Evolutionary conservation across 371 early-diverging fungal species (phyloP).

Genomic region (Rhizopus stolonifer): DNA sequence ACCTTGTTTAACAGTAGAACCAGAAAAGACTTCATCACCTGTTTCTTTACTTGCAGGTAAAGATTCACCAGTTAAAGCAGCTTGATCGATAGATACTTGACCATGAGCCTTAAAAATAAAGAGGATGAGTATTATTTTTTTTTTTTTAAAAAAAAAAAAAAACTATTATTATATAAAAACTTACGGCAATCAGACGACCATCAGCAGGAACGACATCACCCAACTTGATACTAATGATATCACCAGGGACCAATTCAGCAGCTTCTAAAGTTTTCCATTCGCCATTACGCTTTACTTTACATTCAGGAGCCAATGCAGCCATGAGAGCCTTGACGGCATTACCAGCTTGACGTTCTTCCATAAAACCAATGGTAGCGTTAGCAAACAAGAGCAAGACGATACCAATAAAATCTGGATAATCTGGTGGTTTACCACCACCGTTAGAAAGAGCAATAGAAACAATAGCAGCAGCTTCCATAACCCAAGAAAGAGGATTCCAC

Average conservation of each 20-base stretch:
- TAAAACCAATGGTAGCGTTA: constrained; percentile 86
- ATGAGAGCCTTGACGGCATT: constrained; percentile 79
- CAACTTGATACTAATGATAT: constrained; percentile 71
- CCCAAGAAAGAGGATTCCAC: constrained; percentile 82
- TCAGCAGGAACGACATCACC: constrained; percentile 87
- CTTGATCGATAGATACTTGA: constrained; percentile 69
- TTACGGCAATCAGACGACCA: constrained; percentile 60
- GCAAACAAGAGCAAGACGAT: constrained; percentile 76
- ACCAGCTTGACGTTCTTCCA: constrained; percentile 83
- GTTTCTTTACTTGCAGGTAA: constrained; percentile 72
- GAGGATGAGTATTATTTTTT: too few relatives aligned
- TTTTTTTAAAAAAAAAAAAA: constrained; percentile 1
- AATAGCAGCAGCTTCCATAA: constrained; percentile 78
- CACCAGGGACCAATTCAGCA: constrained; percentile 69
- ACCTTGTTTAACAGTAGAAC: constrained; percentile 90
- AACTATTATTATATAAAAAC: background rate
- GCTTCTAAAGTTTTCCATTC: constrained; percentile 61
- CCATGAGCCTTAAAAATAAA: constrained; percentile 42
- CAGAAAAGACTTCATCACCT: constrained; percentile 74
- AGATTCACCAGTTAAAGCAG: constrained; percentile 87
- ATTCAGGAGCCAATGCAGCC: constrained; percentile 76
- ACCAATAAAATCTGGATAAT: constrained; percentile 87
- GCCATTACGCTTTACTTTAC: constrained; percentile 66
- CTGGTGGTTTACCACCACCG: constrained; percentile 64
- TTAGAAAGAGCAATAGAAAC: constrained; percentile 75